Base-by-base conservation (phyloP, 331 rosid species). In the Dryas integrifolia region DNA sequence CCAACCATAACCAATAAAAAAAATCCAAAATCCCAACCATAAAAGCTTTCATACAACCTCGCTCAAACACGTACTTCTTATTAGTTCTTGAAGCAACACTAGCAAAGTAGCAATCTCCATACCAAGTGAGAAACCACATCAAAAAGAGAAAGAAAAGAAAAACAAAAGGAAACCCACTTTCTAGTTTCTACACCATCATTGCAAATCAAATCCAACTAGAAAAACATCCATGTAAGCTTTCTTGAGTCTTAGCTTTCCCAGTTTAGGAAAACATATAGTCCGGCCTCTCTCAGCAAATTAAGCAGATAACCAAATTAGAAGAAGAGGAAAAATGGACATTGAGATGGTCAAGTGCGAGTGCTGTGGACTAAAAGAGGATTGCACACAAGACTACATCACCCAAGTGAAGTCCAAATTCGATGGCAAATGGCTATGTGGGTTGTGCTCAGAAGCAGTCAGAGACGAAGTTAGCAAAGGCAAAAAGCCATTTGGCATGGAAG, bases 371-470 rank as follows among this genome's bases (percentile, higher is more conserved):
- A 90, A 88, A 87, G 99, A 95, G 74, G 99, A 95, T 47, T 95
- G 99, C 84, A 95, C 99, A 0, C 92, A 88, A 76, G 92, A 84
- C 46, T 92, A 95, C 35, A 95, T 92, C 65, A 76, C 68, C 5
- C 82, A 87, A 46, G 92, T 95, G 38, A 90, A 89, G 80, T 80
- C 86, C 9, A 92, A 89, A 39, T 95, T 95, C 44, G 87, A 88
- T 44, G 96, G 92, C 2, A 95, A 90, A 90, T 95, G 99, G 99
- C 80, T 95, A 1, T 95, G 99, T 85, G 99, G 99, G 74, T 76
- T 95, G 72, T 95, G 99, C 81, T 92, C 99, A 57, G 99, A 95
- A 85, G 99, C 99, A 26, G 99, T 95, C 0, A 87, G 96, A 70
- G 98, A 95, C 67, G 99, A 95, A 80, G 89, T 85, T 43, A 81